Evolutionary conservation across 1,284 basidiomycete genomes (phyloP).

Genomic region (Clitocybe nebularis): DNA sequence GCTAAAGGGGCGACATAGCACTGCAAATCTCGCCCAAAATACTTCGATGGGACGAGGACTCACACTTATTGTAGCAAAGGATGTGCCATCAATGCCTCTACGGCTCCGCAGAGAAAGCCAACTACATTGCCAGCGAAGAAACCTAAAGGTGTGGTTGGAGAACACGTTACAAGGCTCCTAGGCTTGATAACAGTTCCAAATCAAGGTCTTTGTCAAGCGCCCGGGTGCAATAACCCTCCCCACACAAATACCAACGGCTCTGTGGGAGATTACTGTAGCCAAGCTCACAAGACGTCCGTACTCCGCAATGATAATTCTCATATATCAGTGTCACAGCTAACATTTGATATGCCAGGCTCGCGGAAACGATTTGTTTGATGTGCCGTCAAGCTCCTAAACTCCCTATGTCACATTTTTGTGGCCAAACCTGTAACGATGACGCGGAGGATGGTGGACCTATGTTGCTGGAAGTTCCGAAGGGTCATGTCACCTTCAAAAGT

Average conservation of each 20-base stretch:
- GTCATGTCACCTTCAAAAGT: conserved; percentile 57
- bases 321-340: neutral
- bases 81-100: conserved; percentile 44
- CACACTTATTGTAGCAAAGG: conserved; percentile 57
- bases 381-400: conserved; percentile 53
- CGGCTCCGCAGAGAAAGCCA: conserved; percentile 17
- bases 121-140: conserved; percentile 13
- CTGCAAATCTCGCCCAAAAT: conserved; percentile 51
- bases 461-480: conserved; percentile 54
- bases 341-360: conserved; percentile 26
- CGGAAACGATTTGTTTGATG: conserved; percentile 51
- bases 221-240: conserved; percentile 45
- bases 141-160: conserved; percentile 14
- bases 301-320: too few relatives aligned
- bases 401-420: conserved; percentile 53
- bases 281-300: conserved; percentile 44
- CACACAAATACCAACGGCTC: conserved; percentile 30
- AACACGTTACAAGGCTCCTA: too few relatives aligned
- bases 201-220: conserved; percentile 44
- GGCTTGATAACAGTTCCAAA: too few relatives aligned
- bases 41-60: conserved; percentile 45
- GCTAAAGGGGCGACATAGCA: conserved; percentile 23
- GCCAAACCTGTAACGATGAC: conserved; percentile 46
- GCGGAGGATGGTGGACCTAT: conserved; percentile 49
- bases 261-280: conserved; percentile 42